These are phyloP conservation scores for Massariosphaeria phaeospora DNA, from an alignment of 495 filamentous ascomycete genomes.

Conservation along the genomic window DNA sequence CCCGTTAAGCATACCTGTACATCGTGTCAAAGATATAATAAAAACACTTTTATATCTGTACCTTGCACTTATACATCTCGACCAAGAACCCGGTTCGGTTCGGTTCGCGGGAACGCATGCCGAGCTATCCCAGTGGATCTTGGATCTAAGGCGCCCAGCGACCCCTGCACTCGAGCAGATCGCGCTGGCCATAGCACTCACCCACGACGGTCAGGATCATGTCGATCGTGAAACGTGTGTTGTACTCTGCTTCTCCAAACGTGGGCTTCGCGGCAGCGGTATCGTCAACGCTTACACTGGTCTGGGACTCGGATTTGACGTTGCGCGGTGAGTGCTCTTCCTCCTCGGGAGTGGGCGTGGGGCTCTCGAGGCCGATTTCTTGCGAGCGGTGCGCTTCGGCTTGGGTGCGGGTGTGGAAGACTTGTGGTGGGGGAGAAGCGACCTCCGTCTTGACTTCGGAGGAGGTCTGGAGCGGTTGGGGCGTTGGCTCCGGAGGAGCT, in stretches of 20 bases:
- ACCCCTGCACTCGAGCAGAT: conserved; percentile 70
- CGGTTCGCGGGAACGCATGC: background rate
- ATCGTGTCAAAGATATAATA: too few relatives aligned
- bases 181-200: conserved; percentile 85
- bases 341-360: background rate
- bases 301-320: too few relatives aligned
- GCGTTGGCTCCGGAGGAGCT: background rate
- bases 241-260: conserved; percentile 43
- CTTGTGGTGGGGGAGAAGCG: background rate
- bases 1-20: too few relatives aligned
- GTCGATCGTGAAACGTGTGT: conserved; percentile 45
- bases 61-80: too few relatives aligned
- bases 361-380: conserved; percentile 43
- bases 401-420: conserved; percentile 12
- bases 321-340: too few relatives aligned
- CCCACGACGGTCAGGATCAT: conserved; percentile 89
- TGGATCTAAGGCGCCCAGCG: too few relatives aligned
- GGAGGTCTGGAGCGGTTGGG: background rate
- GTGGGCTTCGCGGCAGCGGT: background rate
- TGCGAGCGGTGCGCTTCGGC: conserved; percentile 8
- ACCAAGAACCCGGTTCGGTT: background rate
- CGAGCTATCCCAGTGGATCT: background rate
- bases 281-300: too few relatives aligned
- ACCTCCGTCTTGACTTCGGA: background rate
- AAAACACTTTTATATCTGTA: too few relatives aligned